Evolutionary conservation across 345 rosid species (phyloP).

Genomic region (Syzygium aqueum): DNA sequence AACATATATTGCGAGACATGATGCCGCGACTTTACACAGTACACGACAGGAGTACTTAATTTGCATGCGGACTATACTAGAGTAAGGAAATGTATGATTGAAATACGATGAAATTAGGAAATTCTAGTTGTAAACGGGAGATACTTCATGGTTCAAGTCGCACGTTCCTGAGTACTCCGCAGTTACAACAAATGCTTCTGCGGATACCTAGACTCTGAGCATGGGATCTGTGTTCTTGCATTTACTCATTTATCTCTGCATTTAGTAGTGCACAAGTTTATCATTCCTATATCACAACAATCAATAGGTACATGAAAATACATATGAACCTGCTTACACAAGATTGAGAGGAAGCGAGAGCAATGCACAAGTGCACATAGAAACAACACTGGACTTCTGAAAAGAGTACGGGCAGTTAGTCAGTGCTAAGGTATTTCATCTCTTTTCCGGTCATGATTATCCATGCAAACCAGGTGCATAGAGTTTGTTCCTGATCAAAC

Average conservation of each 20-base stretch:
- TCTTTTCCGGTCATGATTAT: neutral
- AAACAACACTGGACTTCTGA: neutral
- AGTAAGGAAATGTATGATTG: neutral
- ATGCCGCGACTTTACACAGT: rapidly evolving
- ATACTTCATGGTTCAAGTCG: neutral
- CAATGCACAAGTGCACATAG: neutral
- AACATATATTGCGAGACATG: neutral
- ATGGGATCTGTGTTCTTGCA: neutral
- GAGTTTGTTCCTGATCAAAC: neutral
- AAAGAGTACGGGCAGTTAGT: neutral
- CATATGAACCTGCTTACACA: neutral
- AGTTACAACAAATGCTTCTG: no score
- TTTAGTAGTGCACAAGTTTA: neutral
- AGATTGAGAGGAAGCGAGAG: neutral
- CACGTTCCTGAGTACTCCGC: neutral
- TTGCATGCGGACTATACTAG: rapidly evolving
- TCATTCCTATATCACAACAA: neutral
- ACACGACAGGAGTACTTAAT: neutral
- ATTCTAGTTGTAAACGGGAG: neutral
- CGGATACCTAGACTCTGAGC: neutral
- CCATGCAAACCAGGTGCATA: neutral
- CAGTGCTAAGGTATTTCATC: neutral
- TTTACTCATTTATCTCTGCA: neutral
- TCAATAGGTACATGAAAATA: neutral
- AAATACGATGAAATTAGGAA: rapidly evolving